Conservation (phyloP, 2,329 filamentous ascomycete genomes). For the Macroventuria anomochaeta region DNA sequence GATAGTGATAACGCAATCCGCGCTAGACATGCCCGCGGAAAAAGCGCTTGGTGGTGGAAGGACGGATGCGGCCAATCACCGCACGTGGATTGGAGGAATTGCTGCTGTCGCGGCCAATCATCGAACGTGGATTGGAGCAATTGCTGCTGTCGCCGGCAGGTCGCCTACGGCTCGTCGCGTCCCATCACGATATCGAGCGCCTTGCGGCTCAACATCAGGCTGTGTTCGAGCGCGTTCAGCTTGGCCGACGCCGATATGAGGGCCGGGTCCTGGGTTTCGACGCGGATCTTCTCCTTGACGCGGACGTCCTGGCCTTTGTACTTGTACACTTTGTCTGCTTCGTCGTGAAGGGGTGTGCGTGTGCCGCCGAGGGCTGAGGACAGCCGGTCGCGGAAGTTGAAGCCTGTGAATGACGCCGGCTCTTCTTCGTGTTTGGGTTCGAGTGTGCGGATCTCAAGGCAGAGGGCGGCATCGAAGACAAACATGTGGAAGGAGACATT, state of each 20-base stretch:
- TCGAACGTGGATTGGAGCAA: background rate
- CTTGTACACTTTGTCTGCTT: slow-evolving; percentile 77
- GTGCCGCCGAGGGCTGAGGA: slow-evolving; percentile 54
- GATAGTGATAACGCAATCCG: slow-evolving; percentile 15
- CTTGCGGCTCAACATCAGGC: slow-evolving; percentile 70
- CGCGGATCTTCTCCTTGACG: slow-evolving; percentile 86
- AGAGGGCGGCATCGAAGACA: slow-evolving; percentile 61
- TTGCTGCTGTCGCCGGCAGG: slow-evolving; percentile 9
- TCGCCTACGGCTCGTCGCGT: slow-evolving; percentile 53
- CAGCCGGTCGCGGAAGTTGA: slow-evolving; percentile 65
- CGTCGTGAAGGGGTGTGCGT: slow-evolving; percentile 57
- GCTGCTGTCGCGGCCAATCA: slow-evolving; percentile 16
- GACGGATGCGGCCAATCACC: slow-evolving; percentile 10
- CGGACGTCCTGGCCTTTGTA: slow-evolving; percentile 75
- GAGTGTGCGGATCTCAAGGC: slow-evolving; percentile 72
- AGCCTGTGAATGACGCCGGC: slow-evolving; percentile 46
- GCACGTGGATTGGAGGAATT: too few relatives aligned
- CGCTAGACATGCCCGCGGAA: slow-evolving; percentile 10
- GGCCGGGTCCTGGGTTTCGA: slow-evolving; percentile 88
- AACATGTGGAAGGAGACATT: slow-evolving; percentile 75
- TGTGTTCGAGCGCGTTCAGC: slow-evolving; percentile 76
- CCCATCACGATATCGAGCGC: slow-evolving; percentile 83
- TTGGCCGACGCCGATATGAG: slow-evolving; percentile 85
- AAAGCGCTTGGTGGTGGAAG: background rate
- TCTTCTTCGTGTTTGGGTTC: slow-evolving; percentile 55